Evolutionary conservation across 176 grass and related monocot species (phyloP), one percentile per base, ranked within the genome.

Genomic region (Oryza longistaminata): DNA sequence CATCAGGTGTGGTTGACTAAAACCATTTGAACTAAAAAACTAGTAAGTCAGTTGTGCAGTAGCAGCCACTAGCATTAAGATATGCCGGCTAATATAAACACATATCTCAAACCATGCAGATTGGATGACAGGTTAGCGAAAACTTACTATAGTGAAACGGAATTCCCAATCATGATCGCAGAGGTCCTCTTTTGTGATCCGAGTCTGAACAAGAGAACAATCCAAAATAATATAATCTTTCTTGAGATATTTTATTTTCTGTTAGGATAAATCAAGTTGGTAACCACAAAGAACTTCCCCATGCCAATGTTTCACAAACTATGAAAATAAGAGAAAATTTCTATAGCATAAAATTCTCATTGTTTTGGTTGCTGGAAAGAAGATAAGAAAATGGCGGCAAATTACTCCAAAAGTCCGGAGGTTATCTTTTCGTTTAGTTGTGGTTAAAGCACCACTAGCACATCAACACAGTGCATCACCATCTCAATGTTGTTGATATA

Each of bases 161-260:
- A 90, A 98, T 88, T 93, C 85, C 92, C 95, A 98, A 50, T 83
- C 85, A 90, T 95, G 95, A 85, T 95, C 85, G 27, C 91, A 92
- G 42, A 98, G 89, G 86, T 98, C 95, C 46, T 93, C 93, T 85
- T 84, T 95, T 68, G 88, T 92, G 71, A 95, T 95, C 50, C 93
- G 88, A 90, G 60, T 86, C 95, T 98, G 87, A 24, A 82, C 74
- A 82, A 75, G 45, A 81, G 81, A 67, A 77, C 70, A 80, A 45
- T 29, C 49, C 53, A 64, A 16, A 53, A 74, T 25, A 70, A 82
- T 66, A 78, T 61, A 40, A 40, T 40, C 39, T 40, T 40, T 81
- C 35, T 40, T 16, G 6, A 81, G n/a, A 72, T 66, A 82, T n/a
- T 81, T 87, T 69, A 16, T 46, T 80, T 68, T 76, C 40, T 55